Base-by-base conservation (phyloP, 805 yeast genomes). In the Schizosaccharomyces octosporus region DNA sequence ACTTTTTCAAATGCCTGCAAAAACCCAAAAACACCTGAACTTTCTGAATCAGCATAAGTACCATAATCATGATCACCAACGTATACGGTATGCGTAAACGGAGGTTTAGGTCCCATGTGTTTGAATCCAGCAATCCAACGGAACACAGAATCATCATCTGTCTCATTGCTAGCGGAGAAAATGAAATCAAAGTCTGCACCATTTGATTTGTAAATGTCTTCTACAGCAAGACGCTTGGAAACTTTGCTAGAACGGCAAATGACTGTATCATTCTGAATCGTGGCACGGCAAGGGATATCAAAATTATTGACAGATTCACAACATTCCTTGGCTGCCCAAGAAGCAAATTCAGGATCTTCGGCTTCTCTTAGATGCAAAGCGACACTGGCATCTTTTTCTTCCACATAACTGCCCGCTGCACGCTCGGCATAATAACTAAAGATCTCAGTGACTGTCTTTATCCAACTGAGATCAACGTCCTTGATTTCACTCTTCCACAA, bases 251-350 rank as follows among this genome's bases (percentile, higher is more conserved):
- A 24, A 19, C 36, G 31, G n/a, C 57, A 51, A 31, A 63, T 57
- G n/a, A 63, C 61, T 15, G 55, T 43, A 17, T 57, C 59, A 24
- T 63, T 64, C 24, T 39, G 59, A 29, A 55, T 62, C 15, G 48
- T 29, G 13, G 96, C 95, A 71, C 87, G 95, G 21, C 89, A 76
- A 51, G 80, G 80, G 7, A 51, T 17, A 19, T 77, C 79, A 69
- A 80, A 85, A 41, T 84, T 93, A 70, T 90, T 88, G 62, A 89
- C 81, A 69, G 87, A 88, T 24, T 89, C 82, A 59, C 89, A 82
- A 63, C 84, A 79, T 66, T 88, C 96, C 59, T 97, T 96, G 72
- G 87, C 79, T 21, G 83, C 78, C 59, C 82, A 76, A 36, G 78
- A 71, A 61, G 82, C 81, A 36, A 75, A 73, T 55, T 79, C 81